phyloP scores from a whole-genome alignment of 495 filamentous ascomycete species.

The Talaromyces wortmannii region DNA sequence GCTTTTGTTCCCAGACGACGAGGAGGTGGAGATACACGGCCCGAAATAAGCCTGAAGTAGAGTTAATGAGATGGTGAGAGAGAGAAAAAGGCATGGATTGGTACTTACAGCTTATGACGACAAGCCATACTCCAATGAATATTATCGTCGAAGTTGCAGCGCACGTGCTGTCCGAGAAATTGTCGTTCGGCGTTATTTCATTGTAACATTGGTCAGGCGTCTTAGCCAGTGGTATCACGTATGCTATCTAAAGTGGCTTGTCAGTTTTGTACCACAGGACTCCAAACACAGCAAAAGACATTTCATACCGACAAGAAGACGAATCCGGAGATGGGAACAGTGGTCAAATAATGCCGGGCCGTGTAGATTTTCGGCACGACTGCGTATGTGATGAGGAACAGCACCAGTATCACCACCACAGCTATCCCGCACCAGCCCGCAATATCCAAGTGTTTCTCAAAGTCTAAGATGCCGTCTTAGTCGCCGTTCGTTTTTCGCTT shows the following conservation, averaged over 20 bases:
- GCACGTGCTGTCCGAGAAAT: neutral
- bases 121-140: neutral
- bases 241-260: neutral
- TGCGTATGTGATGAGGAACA: neutral
- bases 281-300: neutral
- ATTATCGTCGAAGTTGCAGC: neutral
- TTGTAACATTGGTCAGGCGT: neutral
- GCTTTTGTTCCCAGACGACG: neutral
- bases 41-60: neutral
- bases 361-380: neutral
- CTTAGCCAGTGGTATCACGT: neutral
- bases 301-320: neutral
- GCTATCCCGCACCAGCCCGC: neutral
- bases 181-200: neutral
- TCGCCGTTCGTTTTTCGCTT: neutral
- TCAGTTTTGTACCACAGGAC: too few relatives aligned
- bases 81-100: neutral
- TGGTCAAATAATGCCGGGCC: neutral
- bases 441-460: neutral
- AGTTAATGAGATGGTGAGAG: neutral
- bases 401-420: neutral
- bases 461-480: neutral
- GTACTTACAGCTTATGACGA: neutral
- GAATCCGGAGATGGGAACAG: neutral
- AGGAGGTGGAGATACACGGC: neutral